Conservation (phyloP, 495 filamentous ascomycete species). For the Trichoderma erinaceum region DNA sequence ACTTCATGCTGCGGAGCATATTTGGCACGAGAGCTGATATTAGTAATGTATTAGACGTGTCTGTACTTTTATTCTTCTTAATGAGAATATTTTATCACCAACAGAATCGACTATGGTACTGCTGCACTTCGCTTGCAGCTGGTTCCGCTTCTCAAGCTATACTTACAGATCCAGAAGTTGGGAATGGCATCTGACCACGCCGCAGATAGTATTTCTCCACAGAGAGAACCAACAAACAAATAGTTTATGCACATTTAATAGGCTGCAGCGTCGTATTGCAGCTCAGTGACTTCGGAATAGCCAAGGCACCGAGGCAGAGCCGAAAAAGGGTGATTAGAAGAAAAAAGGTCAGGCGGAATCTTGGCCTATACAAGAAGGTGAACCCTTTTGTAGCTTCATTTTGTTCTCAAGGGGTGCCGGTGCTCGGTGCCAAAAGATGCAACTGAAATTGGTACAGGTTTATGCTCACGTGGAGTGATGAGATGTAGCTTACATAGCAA, state of each 20-base stretch:
- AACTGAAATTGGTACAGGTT: not conserved
- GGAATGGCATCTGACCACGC: no score
- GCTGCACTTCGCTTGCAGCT: no score
- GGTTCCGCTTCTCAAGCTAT: no score
- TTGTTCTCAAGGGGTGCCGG: no score
- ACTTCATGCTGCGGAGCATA: no score
- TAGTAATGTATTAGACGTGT: no score
- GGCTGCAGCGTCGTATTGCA: constrained; percentile 3
- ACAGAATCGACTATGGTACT: no score
- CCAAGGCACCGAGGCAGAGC: constrained; percentile 8
- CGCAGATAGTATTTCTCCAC: not conserved
- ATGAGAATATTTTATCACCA: no score
- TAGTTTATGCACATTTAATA: not conserved
- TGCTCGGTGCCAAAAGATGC: no score
- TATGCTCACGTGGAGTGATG: not conserved
- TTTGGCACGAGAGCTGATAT: no score
- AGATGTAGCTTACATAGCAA: not conserved
- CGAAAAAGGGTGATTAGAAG: not conserved
- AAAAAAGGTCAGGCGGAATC: not conserved
- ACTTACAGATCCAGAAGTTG: no score
- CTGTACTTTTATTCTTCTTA: no score
- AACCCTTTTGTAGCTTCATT: not conserved
- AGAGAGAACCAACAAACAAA: not conserved
- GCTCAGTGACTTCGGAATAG: not conserved
- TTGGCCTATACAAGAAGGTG: constrained; percentile 10